Base-by-base conservation (phyloP, 2,329 filamentous ascomycete genomes). In the Helotiales sp. region DNA sequence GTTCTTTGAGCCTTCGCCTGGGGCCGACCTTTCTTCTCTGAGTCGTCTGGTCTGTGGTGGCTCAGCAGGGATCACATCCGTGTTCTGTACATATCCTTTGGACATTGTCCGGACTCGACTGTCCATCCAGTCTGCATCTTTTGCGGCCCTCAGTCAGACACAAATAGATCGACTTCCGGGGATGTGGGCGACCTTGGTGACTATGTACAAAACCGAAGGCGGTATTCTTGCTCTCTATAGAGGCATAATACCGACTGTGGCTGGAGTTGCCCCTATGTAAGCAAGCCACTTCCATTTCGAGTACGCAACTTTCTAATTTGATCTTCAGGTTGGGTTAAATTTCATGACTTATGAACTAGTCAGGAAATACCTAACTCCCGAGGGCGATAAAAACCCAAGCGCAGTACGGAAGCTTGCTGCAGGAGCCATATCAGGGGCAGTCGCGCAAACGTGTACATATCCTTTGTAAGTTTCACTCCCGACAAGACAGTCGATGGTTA, bases 311-410 rank as follows among this genome's bases (percentile, higher is more conserved):
- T 6, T 61, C 64, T 68, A 57, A 67, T 65, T 32, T 10, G 47
- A 10, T 13, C 3, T 28, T 10, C 47, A 93, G 90, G 91, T 99
- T 69, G 96, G 96, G 45, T 84, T 99, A 63, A 99, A 99, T 79
- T 99, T 99, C 79, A 98, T 98, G 93, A 93, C 93, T 6, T 99
- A 99, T 80, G 96, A 99, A 79, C 91, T 91, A 58, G 90, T 94
- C 66, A 89, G 96, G 68, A 89, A 89, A 75, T 90, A 91, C 73
- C 85, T 99, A 72, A 99, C 96, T 0, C 91, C 90, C 1, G 93
- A 97, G 61, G 96, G 96, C 52, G 90, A 97, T 70, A 87, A 91
- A 76, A 93, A 97, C 72, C 96, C 96, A 0, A 89, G 84, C 69
- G 87, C 93, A 0, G 79, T 87, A 62, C 89, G 95, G 63, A 99